These are phyloP conservation scores for Barnettozyma siamensis DNA, from an alignment of 805 yeast genomes.

Conservation along the genomic window DNA sequence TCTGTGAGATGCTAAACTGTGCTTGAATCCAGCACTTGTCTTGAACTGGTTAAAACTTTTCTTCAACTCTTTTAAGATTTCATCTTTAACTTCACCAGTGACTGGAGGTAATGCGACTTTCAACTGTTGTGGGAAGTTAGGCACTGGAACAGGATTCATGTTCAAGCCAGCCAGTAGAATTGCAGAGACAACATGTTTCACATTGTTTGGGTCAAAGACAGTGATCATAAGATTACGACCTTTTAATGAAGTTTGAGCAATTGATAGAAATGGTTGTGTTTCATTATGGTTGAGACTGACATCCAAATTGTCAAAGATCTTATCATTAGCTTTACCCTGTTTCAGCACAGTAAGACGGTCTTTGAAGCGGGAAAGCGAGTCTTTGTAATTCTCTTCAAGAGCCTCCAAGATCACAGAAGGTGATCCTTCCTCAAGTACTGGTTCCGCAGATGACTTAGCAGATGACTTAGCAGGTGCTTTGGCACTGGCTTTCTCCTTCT, in stretches of 20 bases:
- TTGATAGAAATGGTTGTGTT: constrained; percentile 44
- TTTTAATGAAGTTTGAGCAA: constrained; percentile 68
- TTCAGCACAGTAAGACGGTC: constrained; percentile 57
- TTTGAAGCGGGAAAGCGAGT: constrained; percentile 45
- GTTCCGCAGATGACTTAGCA: constrained; percentile 8
- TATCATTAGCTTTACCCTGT: constrained; percentile 64
- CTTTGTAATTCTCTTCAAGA: constrained; percentile 31
- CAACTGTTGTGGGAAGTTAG: constrained; percentile 65
- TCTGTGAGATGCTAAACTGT: constrained; percentile 53
- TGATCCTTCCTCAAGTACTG: constrained; percentile 11
- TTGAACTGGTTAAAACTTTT: constrained; percentile 59
- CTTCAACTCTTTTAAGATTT: constrained; percentile 55
- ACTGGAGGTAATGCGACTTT: constrained; percentile 71
- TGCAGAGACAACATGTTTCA: constrained; percentile 63
- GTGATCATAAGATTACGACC: constrained; percentile 73
- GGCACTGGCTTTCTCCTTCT: constrained; percentile 8
- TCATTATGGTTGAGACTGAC: constrained; percentile 45
- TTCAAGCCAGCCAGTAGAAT: constrained; percentile 65
- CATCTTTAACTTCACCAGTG: constrained; percentile 58
- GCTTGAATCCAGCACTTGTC: constrained; percentile 37
- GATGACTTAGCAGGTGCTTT: not conserved
- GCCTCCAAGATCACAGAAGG: constrained; percentile 8
- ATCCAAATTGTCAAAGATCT: constrained; percentile 53
- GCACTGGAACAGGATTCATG: constrained; percentile 75
- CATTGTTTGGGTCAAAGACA: constrained; percentile 76